Base-by-base conservation (phyloP, 768 basidiomycete species). In the Leucocoprinus leucothites region DNA sequence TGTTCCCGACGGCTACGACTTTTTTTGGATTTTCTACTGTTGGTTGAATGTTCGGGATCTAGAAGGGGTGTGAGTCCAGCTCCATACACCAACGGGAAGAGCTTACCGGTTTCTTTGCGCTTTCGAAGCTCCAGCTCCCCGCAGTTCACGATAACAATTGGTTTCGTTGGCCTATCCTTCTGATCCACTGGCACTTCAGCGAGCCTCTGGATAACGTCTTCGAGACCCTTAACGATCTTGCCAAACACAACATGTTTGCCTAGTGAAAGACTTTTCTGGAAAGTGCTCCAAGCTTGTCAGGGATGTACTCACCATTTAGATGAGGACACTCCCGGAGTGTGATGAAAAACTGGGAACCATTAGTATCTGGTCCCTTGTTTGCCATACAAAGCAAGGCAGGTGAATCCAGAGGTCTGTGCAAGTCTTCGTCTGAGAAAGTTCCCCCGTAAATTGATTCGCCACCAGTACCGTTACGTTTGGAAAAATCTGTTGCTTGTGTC, bases 371-470 rank as follows among this genome's bases (percentile, higher is more conserved):
- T 2, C 89, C 89, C 59, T 81, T 81, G 67, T 96, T 96, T 9
- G 93, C 93, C 94, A 95, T 96, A 63, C 90, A 91, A 9, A 96
- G 73, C 24, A 95, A 71, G 71, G 85, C 91, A 64, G 83, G 80
- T 0, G 81, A 68, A 60, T 93, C 87, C 19, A 91, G 69, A 0
- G 81, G 74, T 28, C 74, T 77, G 40, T 74, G 72, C 28, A 93
- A 71, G 64, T 91, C 82, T 68, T 95, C 93, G 64, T 95, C 92
- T 9, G 75, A 70, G 60, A 94, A 95, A 22, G 81, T 75, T 5
- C 77, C 76, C 0, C 88, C 88, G 62, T 91, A 92, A 51, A 93
- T 90, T 22, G 85, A 87, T 69, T 91, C 89, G 22, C 91, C 90
- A 21, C 91, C 91, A 1, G 78, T 81, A 6, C 91, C 90, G 57